Evolutionary conservation across 2,329 filamentous ascomycete species (phyloP).

Genomic region (Oidium heveae): DNA sequence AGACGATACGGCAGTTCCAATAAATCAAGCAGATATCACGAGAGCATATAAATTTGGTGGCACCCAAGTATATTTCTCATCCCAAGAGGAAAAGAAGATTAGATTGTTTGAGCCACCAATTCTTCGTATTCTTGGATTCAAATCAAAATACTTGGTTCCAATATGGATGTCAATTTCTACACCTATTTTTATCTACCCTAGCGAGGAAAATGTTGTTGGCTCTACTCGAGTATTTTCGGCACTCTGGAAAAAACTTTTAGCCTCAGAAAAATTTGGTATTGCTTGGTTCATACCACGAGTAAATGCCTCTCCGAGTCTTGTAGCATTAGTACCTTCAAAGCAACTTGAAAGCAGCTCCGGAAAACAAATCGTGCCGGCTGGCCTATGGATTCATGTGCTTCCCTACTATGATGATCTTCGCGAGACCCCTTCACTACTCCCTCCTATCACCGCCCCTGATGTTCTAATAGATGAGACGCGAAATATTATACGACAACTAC

Average conservation of each 20-base stretch:
- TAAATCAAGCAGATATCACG: constrained; percentile 60
- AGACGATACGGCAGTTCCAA: constrained; percentile 48
- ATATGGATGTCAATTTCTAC: constrained; percentile 70
- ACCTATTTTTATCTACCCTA: constrained; percentile 81
- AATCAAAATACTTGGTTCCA: constrained; percentile 47
- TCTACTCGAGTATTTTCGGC: constrained; percentile 85
- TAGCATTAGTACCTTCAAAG: constrained; percentile 55
- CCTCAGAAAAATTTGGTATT: constrained; percentile 55
- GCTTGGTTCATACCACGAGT: constrained; percentile 72
- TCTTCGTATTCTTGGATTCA: constrained; percentile 85
- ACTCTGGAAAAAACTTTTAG: constrained; percentile 63
- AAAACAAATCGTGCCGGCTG: constrained; percentile 50
- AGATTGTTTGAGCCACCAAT: constrained; percentile 59
- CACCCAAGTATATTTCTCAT: constrained; percentile 63
- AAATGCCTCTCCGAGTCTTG: constrained; percentile 57
- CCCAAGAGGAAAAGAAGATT: constrained; percentile 58
- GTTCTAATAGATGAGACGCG: constrained; percentile 61
- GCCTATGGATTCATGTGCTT: constrained; percentile 69
- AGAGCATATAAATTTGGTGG: constrained; percentile 95
- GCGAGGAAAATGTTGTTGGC: constrained; percentile 68
- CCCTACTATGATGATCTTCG: constrained; percentile 80
- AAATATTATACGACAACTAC: constrained; percentile 43
- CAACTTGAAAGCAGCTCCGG: constrained; percentile 38
- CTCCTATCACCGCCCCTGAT: constrained; percentile 34
- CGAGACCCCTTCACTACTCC: constrained; percentile 36